Evolutionary conservation across 2,329 filamentous ascomycete genomes (phyloP), one percentile per base, ranked within the genome.

Genomic region (Parascedosporium putredinis): DNA sequence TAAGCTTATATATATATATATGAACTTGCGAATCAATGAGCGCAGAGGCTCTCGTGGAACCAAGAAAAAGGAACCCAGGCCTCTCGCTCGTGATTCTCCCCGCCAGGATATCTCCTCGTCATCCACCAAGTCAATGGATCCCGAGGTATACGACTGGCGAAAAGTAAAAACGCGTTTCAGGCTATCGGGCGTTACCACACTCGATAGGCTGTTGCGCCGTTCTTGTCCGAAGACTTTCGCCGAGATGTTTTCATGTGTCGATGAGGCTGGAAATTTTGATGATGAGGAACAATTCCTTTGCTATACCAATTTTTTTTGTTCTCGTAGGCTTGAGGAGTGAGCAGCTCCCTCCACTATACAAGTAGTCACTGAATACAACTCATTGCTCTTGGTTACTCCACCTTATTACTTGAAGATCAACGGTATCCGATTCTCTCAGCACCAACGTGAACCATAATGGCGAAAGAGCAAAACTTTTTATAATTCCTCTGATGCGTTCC

Each of bases 91-190:
- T n/a, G n/a, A n/a, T n/a, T n/a, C n/a, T 31, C 27, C 64, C 71
- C 86, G 87, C 87, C 82, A 84, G 77, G 71, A 79, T 88, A 95
- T 95, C 88, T 85, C 86, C 87, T 83, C 82, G 80, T 83, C 76
- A 79, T 83, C 80, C 84, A 75, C 71, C 61, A 69, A 60, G 59
- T 68, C 73, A 62, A 84, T 88, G 86, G 83, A 81, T 84, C 76
- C 80, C 80, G 81, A 88, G 88, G 84, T 95, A 95, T 82, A 95
- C 86, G 81, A 81, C 78, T 90, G 79, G 88, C 88, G 86, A 76
- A 95, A 75, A 95, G 68, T 60, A 76, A 93, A 69, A 62, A 25
- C 45, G 43, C 14, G 45, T 64, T 59, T 66, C 67, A 62, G 63
- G 62, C 27, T 31, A 31, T 7, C 27, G 27, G 27, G 6, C 12